These are phyloP conservation scores for Fusarium burgessii DNA, from an alignment of 2,329 filamentous ascomycete species.

Conservation along the genomic window DNA sequence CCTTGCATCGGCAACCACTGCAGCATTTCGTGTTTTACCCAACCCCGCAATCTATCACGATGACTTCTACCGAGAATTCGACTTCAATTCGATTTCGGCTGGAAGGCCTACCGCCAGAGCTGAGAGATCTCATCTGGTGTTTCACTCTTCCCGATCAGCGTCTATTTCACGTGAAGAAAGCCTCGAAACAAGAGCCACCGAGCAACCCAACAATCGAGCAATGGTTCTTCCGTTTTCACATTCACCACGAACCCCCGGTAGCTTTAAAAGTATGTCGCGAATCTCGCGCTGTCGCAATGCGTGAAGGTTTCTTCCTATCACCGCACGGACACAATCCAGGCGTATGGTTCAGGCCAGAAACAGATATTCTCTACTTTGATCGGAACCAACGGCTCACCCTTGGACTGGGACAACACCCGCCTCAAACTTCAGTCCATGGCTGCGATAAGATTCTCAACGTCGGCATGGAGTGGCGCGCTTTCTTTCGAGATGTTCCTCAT, in stretches of 20 bases:
- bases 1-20: not conserved
- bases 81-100: conserved; percentile 11
- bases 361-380: conserved; percentile 49
- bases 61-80: not conserved
- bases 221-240: conserved; percentile 40
- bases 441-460: conserved; percentile 46
- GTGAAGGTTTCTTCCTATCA: conserved; percentile 45
- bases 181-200: not conserved
- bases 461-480: conserved; percentile 48
- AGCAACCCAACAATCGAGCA: not conserved
- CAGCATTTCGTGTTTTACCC: not conserved
- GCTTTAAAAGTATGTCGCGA: conserved; percentile 43
- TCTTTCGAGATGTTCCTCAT: conserved; percentile 45
- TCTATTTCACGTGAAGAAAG: conserved; percentile 47
- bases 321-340: conserved; percentile 19
- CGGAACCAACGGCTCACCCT: conserved; percentile 43
- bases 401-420: conserved; percentile 16
- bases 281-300: conserved; percentile 45
- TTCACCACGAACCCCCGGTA: conserved; percentile 35
- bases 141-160: conserved; percentile 45
- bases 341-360: conserved; percentile 45
- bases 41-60: not conserved
- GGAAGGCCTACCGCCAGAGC: conserved; percentile 41
- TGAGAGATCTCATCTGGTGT: conserved; percentile 49
- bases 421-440: conserved; percentile 27